Conservation (phyloP, 164 flowering plant species). For the Stephania yunnanensis region DNA sequence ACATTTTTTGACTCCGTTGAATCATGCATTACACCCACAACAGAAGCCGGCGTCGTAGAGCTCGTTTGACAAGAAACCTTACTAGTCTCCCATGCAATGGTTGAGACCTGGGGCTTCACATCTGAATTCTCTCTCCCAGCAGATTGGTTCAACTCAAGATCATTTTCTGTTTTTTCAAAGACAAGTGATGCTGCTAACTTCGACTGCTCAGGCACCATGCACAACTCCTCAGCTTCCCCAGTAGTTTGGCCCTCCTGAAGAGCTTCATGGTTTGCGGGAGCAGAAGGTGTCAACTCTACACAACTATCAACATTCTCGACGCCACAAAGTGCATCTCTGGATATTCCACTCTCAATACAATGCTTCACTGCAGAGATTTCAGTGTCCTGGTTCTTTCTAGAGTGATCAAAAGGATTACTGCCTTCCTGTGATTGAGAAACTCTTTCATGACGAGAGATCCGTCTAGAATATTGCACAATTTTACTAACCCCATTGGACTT, state of each 20-base stretch:
- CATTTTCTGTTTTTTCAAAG: constrained; percentile 10
- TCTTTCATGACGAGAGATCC: constrained; percentile 25
- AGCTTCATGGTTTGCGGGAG: constrained; percentile 10
- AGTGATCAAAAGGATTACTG: constrained; percentile 4
- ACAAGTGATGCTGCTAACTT: background rate
- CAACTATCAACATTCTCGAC: constrained; percentile 15
- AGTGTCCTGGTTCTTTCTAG: constrained; percentile 7
- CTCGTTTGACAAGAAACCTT: constrained; percentile 16
- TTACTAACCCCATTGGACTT: constrained; percentile 22
- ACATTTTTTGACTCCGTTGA: background rate
- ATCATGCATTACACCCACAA: background rate
- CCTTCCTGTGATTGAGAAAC: constrained; percentile 16
- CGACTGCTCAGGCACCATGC: constrained; percentile 3
- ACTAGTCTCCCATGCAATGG: background rate
- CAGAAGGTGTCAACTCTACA: background rate
- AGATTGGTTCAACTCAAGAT: background rate
- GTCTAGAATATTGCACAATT: constrained; percentile 53
- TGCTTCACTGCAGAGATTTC: constrained; percentile 8
- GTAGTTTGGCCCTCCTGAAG: constrained; percentile 7
- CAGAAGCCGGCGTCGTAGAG: background rate
- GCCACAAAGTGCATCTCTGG: constrained; percentile 3
- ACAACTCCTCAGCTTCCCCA: constrained; percentile 8
- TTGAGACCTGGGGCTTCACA: constrained; percentile 12
- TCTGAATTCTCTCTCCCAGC: constrained; percentile 4
- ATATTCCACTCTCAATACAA: constrained; percentile 12